Evolutionary conservation across 2,329 filamentous ascomycete genomes (phyloP).

Genomic region (Trichoderma lentiforme): DNA sequence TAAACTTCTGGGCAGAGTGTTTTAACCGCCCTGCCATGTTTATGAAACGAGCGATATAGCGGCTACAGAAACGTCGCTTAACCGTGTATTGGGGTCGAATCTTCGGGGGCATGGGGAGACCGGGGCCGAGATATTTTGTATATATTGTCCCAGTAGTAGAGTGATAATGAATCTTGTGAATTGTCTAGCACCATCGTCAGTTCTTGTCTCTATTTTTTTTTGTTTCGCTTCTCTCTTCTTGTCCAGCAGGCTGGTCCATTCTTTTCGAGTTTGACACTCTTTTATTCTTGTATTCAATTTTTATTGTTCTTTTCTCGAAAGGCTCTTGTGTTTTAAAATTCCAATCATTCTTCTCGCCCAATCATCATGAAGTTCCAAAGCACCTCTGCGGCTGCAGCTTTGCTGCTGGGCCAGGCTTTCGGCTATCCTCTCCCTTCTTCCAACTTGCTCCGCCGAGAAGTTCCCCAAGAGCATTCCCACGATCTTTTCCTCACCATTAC

Average conservation of each 20-base stretch:
- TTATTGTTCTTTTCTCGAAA: background rate
- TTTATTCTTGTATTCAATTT: background rate
- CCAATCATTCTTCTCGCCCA: background rate
- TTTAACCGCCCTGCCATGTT: background rate
- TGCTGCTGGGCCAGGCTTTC: background rate
- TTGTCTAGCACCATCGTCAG: background rate
- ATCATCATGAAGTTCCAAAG: background rate
- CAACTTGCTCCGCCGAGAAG: background rate
- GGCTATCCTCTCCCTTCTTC: background rate
- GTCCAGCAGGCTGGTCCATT: background rate
- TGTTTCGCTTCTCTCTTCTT: background rate
- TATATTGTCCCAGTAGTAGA: background rate
- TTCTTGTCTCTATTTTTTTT: background rate
- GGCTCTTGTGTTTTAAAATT: background rate
- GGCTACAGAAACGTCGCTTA: background rate
- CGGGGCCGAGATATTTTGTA: background rate
- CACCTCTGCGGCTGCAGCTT: background rate
- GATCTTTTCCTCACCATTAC: background rate
- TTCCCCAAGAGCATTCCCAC: background rate
- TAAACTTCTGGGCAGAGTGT: background rate
- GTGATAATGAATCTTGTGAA: background rate
- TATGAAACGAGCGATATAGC: background rate
- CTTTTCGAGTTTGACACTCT: conserved; percentile 1
- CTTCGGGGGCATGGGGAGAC: background rate
- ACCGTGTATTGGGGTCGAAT: background rate